Conservation (phyloP, 106 monocot genomes). For the Allium sativum region DNA sequence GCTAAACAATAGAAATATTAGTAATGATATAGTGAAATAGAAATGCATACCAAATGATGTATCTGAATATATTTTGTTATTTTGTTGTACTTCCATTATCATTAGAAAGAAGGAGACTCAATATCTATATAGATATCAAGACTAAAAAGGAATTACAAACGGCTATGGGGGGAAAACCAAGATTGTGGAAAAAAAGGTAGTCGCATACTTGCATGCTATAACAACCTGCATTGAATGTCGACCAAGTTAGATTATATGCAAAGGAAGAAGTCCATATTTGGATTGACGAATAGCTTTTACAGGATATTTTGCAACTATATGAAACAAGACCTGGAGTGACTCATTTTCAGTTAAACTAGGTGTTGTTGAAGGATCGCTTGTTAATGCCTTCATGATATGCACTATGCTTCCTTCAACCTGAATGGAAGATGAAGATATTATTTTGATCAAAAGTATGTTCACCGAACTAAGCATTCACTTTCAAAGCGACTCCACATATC, state of each 20-base stretch:
- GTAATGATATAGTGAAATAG: no score
- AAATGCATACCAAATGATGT: constrained; percentile 73
- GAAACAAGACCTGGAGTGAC: constrained; percentile 85
- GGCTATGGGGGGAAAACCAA: neutral
- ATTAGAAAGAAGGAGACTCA: constrained; percentile 91
- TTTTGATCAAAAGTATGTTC: no score
- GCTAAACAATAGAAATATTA: no score
- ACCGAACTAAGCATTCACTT: no score
- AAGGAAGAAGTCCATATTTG: constrained; percentile 65
- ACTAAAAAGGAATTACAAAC: neutral
- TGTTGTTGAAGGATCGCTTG: constrained; percentile 84
- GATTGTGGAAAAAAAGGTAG: neutral
- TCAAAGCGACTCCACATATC: no score
- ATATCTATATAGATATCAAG: constrained; percentile 39
- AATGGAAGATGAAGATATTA: constrained; percentile 3
- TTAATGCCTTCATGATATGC: constrained; percentile 96
- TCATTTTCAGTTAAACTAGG: constrained; percentile 90
- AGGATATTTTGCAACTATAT: constrained; percentile 91
- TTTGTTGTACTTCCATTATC: constrained; percentile 92
- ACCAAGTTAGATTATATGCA: constrained; percentile 93
- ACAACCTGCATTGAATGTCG: constrained; percentile 98
- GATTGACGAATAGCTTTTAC: constrained; percentile 55
- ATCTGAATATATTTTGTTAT: constrained; percentile 93
- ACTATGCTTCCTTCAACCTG: constrained; percentile 94
- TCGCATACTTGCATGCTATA: neutral